Conservation (phyloP, 2,329 filamentous ascomycete species). For the Colletotrichum salicis region DNA sequence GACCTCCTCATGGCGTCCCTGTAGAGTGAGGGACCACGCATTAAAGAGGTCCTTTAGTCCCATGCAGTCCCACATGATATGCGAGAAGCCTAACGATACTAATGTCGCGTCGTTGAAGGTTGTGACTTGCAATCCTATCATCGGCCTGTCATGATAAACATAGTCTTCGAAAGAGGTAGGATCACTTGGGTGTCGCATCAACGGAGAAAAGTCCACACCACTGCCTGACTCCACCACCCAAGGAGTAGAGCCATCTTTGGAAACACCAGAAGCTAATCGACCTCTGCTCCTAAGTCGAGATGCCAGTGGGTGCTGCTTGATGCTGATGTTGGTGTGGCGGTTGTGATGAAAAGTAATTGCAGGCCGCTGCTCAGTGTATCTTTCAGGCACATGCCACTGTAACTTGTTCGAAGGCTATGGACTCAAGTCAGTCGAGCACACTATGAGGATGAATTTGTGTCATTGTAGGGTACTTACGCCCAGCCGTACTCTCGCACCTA, state of each 20-base stretch:
- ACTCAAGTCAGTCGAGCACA: not conserved
- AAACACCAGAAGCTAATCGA: not conserved
- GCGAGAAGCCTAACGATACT: conserved; percentile 53
- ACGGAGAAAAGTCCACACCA: not conserved
- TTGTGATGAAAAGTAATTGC: not conserved
- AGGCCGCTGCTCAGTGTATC: not conserved
- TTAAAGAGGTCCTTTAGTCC: conserved; percentile 39
- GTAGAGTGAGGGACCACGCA: not conserved
- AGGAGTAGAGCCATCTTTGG: not conserved
- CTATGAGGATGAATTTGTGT: not conserved
- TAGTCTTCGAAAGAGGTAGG: conserved; percentile 44
- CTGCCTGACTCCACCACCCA: not conserved
- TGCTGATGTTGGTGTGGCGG: not conserved
- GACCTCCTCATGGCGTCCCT: not conserved
- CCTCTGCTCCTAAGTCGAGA: not conserved
- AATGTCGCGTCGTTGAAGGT: conserved; percentile 57
- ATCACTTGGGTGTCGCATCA: not conserved
- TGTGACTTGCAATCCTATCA: conserved; percentile 55
- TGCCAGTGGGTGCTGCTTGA: not conserved
- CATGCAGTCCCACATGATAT: conserved; percentile 55
- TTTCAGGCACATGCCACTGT: not conserved
- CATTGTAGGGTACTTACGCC: not conserved
- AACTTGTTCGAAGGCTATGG: not conserved
- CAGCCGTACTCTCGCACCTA: not conserved
- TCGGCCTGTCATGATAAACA: conserved; percentile 49